phyloP scores from a whole-genome alignment of 129 eudicot genomes.

The Pittosporum tobira region DNA sequence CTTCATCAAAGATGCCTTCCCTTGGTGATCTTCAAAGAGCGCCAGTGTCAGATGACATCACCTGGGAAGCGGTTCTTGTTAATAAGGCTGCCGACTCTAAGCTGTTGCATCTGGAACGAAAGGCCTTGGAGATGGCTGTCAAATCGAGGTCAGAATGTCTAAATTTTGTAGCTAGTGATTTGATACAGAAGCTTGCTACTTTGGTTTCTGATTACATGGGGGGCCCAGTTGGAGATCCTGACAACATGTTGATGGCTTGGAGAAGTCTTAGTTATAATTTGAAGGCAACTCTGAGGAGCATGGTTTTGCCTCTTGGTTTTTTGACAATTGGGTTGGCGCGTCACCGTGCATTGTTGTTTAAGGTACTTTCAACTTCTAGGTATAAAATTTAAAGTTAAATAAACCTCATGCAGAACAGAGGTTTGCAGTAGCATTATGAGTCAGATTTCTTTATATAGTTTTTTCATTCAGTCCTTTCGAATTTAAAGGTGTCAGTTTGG shows the following conservation, averaged over 20 bases:
- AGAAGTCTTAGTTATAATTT: slow-evolving; percentile 44
- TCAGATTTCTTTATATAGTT: no score
- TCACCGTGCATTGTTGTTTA: slow-evolving; percentile 86
- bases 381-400: background rate
- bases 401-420: background rate
- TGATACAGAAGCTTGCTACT: slow-evolving; percentile 59
- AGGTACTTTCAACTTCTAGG: slow-evolving; percentile 35
- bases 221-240: slow-evolving; percentile 85
- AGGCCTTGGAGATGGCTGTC: slow-evolving; percentile 43
- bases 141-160: slow-evolving; percentile 35
- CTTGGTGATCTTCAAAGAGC: slow-evolving; percentile 70
- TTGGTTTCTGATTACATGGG: slow-evolving; percentile 91
- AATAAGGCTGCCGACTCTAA: slow-evolving; percentile 60
- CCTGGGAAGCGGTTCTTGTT: slow-evolving; percentile 88
- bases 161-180: slow-evolving; percentile 19
- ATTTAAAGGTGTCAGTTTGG: no score
- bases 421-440: background rate
- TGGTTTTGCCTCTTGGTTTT: slow-evolving; percentile 92
- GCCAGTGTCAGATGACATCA: slow-evolving; percentile 40
- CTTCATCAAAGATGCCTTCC: slow-evolving; percentile 79
- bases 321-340: slow-evolving; percentile 81
- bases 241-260: slow-evolving; percentile 66
- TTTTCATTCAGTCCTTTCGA: no score
- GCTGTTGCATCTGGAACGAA: slow-evolving; percentile 52
- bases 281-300: slow-evolving; percentile 63